Percentiles rank a stretch among this genome's conserved stretches.
Evolutionary conservation across 2,329 filamentous ascomycete genomes (phyloP).

Genomic region (Xylaria polymorpha): DNA sequence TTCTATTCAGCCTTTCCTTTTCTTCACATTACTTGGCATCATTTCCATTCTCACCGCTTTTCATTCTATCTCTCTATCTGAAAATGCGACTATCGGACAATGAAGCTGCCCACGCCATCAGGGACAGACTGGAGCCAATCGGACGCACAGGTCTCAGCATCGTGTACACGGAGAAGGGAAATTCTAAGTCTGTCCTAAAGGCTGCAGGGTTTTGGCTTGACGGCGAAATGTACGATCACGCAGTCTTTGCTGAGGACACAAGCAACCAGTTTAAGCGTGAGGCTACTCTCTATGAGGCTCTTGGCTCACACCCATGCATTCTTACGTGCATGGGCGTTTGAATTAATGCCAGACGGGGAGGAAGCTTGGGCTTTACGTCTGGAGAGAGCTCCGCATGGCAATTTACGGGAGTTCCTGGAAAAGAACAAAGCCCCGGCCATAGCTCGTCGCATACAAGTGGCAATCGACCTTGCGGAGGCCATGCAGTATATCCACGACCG

Average conservation of each 20-base stretch:
- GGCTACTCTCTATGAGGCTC: constrained; percentile 1
- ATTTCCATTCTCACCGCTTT: not conserved
- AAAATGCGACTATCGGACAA: not conserved
- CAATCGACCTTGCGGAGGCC: constrained; percentile 1
- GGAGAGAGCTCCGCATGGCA: not conserved
- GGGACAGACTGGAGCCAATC: constrained; percentile 6
- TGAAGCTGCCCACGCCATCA: constrained; percentile 6
- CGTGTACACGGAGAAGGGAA: not conserved
- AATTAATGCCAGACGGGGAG: not conserved
- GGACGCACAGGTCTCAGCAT: constrained; percentile 3
- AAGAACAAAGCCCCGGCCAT: not conserved
- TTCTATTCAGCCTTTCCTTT: not conserved
- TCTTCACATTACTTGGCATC: not conserved
- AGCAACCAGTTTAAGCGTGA: not conserved
- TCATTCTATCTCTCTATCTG: not conserved
- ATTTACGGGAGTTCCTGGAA: not conserved
- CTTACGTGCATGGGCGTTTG: not conserved
- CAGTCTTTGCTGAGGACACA: not conserved
- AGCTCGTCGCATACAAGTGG: not conserved
- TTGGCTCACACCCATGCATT: constrained; percentile 3
- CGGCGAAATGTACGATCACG: not conserved
- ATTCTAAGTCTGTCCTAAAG: not conserved
- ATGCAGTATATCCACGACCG: not conserved
- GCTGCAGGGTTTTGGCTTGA: not conserved
- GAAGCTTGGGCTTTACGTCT: constrained; percentile 1